phyloP scores from a whole-genome alignment of 352 stramenopile species.

The Stephanocyclus meneghinianus region DNA sequence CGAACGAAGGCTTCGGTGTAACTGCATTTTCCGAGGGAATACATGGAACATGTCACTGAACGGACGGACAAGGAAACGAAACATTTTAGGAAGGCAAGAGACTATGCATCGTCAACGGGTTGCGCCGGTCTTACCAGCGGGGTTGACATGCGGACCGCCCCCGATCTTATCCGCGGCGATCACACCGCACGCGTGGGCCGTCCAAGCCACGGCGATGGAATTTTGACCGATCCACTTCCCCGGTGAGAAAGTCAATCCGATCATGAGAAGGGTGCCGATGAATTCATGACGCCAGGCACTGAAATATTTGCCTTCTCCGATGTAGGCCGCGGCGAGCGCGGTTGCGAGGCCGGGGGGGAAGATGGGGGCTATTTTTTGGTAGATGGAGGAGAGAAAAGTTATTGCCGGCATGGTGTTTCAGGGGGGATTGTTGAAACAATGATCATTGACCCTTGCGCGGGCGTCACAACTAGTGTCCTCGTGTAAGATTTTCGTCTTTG shows the following conservation, averaged over 20 bases:
- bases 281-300: conserved; percentile 65
- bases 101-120: too few relatives aligned
- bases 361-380: conserved; percentile 29
- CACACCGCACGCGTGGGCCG: conserved; percentile 68
- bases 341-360: conserved; percentile 61
- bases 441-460: not conserved
- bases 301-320: conserved; percentile 68
- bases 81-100: too few relatives aligned
- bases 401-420: conserved; percentile 7
- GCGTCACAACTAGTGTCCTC: too few relatives aligned
- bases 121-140: conserved; percentile 18
- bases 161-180: conserved; percentile 72
- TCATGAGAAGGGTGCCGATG: conserved; percentile 73
- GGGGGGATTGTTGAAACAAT: not conserved
- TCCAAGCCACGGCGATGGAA: conserved; percentile 60
- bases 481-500: not conserved
- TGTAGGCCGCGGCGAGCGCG: conserved; percentile 51
- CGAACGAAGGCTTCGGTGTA: conserved; percentile 78
- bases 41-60: conserved; percentile 69
- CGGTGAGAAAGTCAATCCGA: conserved; percentile 67
- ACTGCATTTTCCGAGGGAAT: conserved; percentile 62
- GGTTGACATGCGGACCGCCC: conserved; percentile 76
- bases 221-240: conserved; percentile 78
- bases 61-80: too few relatives aligned
- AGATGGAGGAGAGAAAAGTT: conserved; percentile 14